Base-by-base conservation (phyloP, 164 flowering plant genomes). In the Magnolia sinica region DNA sequence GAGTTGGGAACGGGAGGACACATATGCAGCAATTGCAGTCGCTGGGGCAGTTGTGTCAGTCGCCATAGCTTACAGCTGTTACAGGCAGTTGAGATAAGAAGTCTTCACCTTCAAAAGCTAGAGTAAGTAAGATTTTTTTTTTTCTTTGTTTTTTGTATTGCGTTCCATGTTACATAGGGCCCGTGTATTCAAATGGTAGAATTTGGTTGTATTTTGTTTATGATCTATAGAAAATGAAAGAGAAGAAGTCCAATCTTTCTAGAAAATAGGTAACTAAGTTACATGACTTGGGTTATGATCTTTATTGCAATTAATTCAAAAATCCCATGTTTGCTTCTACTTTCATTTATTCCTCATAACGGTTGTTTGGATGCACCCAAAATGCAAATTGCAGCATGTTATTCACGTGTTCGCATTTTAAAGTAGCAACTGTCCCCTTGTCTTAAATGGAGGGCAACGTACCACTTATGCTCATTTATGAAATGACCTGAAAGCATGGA, bases 1-100 rank as follows among this genome's bases (percentile, higher is more conserved):
- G 85, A 87, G 82, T 79, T 96, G 98, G 99, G 98, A 96, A 72
- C 85, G 88, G 7, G 99, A 96, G 76, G 99, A 96, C 81, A 92
- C 97, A 37, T 92, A 89, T 78, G 96, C 98, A 22, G 89, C 91
- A 67, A 84, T 94, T 68, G 91, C 98, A 50, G 97, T 92, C 70
- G 83, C 86, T 4, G 88, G 85, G 78, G 99, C 98, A 76, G 87
- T 85, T 11, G 84, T 80, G 3, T 94, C 98, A 0, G 90, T 96
- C 70, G 91, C 82, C 66, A 23, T 91, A 80, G 95, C 97, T 64
- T 94, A 85, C 74, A 85, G 77, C 71, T 88, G 87, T 84, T 94
- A 91, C 86, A 94, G 81, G 80, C 89, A 90, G 77, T 77, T 86
- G 82, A 77, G 81, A 68, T 50, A 2, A 19, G 58, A 71, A 55